A percentile compares a stretch with the other conserved stretches of the same genome.
These are phyloP conservation scores for Penicillium argentinense DNA, from an alignment of 495 filamentous ascomycete species.

Conservation along the genomic window DNA sequence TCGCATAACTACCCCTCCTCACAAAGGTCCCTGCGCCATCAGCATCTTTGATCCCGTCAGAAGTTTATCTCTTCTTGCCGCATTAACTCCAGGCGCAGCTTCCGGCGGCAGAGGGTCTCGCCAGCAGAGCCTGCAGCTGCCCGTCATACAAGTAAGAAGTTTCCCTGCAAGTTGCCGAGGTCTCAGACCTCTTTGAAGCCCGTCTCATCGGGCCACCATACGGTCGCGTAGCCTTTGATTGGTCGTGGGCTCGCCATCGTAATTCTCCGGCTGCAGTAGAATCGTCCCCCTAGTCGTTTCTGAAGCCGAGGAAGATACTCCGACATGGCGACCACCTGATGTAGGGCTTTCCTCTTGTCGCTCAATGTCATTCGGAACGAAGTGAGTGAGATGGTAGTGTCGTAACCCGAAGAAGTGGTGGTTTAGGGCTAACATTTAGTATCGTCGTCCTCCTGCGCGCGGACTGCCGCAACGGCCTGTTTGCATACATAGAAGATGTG, in stretches of 20 bases:
- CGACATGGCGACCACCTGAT: neutral
- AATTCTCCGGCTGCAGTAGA: slow-evolving; percentile 30
- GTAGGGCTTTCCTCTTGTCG: neutral
- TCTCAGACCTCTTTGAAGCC: slow-evolving; percentile 39
- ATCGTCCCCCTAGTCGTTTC: slow-evolving; percentile 5
- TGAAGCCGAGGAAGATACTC: neutral
- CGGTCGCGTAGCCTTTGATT: slow-evolving; percentile 7
- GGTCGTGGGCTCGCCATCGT: slow-evolving; percentile 16
- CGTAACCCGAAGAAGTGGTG: slow-evolving; percentile 18
- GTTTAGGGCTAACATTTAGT: slow-evolving; percentile 8
- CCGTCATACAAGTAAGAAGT: slow-evolving; percentile 32
- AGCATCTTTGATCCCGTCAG: slow-evolving; percentile 17
- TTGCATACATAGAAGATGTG: slow-evolving; percentile 33
- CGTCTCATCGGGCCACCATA: slow-evolving; percentile 24
- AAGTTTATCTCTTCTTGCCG: slow-evolving; percentile 22
- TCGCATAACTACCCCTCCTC: neutral
- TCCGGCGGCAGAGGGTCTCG: slow-evolving; percentile 17
- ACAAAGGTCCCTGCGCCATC: neutral
- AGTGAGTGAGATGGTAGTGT: neutral
- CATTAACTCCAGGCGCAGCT: slow-evolving; percentile 7
- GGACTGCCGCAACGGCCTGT: slow-evolving; percentile 30
- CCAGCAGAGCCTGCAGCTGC: slow-evolving; percentile 23
- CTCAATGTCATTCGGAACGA: no score
- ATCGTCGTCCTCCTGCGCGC: slow-evolving; percentile 2
- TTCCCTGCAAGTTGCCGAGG: slow-evolving; percentile 39